Evolutionary conservation across 305 asterid species (phyloP), one percentile per base, ranked within the genome.

Genomic region (Caryopteris hybrid): DNA sequence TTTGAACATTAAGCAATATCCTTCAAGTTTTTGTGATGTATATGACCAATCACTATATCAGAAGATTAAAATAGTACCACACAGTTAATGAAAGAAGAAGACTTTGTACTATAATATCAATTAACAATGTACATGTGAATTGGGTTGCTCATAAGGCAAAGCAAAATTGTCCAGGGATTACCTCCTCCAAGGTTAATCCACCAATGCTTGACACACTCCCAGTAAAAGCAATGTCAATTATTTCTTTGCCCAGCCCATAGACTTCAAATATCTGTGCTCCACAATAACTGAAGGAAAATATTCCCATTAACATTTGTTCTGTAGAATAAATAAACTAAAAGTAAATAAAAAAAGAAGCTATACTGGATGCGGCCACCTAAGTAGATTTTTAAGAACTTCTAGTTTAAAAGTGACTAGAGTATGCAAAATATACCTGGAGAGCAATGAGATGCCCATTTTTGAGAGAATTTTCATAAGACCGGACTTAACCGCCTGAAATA

Each of bases 241-340:
- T 84, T 47, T 84, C 97, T 82, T 88, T 76, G 54, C 99, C 97
- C 79, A 94, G 75, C 73, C 99, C 99, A 79, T 94, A 94, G 58
- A 86, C 81, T 81, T 94, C 99, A 84, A 94, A 94, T 79, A 94
- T 94, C 75, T 94, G 99, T 65, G 99, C 99, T 54, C 99, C 99
- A 63, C 98, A 89, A 69, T 94, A 94, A 80, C 99, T 94, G 67
- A 66, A 84, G 67, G 61, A 68, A 79, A 63, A 74, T 47, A 77
- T 53, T 39, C 61, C 73, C 61, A 61, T 77, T 75, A 69, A 74
- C 58, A 65, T 59, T 72, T 53, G 63, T 47, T 61, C 74, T 12
- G 54, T 7, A 13, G 65, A 64, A 46, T 48, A 68, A 55, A 46
- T 58, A 64, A 25, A 25, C 33, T 45, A 65, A 50, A 22, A 60